phyloP scores from a whole-genome alignment of 768 basidiomycete genomes.

The Gloeopeniophorella convolvens region DNA sequence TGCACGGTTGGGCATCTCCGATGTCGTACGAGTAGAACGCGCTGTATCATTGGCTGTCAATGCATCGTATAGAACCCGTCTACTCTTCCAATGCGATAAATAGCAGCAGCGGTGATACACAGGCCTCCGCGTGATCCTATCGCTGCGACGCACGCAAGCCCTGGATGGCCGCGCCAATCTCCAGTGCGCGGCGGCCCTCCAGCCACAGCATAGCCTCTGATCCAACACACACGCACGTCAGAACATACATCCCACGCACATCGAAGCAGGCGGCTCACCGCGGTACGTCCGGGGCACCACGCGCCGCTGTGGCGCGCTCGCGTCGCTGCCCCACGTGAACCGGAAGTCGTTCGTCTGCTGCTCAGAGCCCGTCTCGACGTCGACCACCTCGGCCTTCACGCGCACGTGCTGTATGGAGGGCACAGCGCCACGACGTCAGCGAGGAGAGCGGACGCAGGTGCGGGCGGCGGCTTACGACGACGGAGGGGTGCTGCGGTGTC shows the following conservation, averaged over 20 bases:
- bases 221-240: constrained; percentile 22
- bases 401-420: constrained; percentile 49
- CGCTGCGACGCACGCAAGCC: too few species aligned
- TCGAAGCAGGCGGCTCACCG: constrained; percentile 34
- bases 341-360: constrained; percentile 70
- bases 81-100: too few species aligned
- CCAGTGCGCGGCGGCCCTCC: constrained; percentile 67
- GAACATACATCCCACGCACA: constrained; percentile 17
- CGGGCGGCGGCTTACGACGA: constrained; percentile 66
- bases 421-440: neutral
- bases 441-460: too few species aligned
- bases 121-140: too few species aligned
- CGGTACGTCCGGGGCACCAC: constrained; percentile 68
- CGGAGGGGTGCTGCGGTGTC: constrained; percentile 43
- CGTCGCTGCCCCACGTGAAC: constrained; percentile 60
- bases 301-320: constrained; percentile 31
- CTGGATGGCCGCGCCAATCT: too few species aligned
- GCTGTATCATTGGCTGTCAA: too few species aligned
- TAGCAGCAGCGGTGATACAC: too few species aligned
- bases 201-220: constrained; percentile 83
- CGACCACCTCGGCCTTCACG: constrained; percentile 66
- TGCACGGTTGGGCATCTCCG: too few species aligned
- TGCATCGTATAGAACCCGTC: too few species aligned
- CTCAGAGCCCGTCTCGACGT: constrained; percentile 57
- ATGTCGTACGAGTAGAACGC: too few species aligned